Percentiles rank a stretch among this genome's conserved stretches.
phyloP scores from a whole-genome alignment of 2,329 filamentous ascomycete species.

The Stachybotrys elegans region DNA sequence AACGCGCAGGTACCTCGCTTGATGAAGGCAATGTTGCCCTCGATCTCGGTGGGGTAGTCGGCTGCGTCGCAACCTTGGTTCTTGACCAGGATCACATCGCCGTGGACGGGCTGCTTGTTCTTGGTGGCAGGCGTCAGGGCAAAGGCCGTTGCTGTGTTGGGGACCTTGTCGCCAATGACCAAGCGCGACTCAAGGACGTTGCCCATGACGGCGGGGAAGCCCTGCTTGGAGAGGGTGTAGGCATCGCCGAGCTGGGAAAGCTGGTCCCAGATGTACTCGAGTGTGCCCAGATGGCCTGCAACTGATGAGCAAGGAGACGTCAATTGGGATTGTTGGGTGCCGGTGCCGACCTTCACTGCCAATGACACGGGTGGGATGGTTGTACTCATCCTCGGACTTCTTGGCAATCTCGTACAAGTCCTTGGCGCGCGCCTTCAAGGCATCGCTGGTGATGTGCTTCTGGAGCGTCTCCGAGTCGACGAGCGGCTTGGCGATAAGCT shows the following conservation, averaged over 20 bases:
- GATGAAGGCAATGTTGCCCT: slow-evolving; percentile 65
- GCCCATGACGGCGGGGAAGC: slow-evolving; percentile 58
- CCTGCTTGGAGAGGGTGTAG: slow-evolving; percentile 59
- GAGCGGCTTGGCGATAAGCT: slow-evolving; percentile 28
- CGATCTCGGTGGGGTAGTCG: slow-evolving; percentile 57
- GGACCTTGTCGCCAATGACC: slow-evolving; percentile 47
- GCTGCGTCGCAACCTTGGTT: slow-evolving; percentile 58
- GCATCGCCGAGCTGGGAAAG: slow-evolving; percentile 52
- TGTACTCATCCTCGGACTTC: slow-evolving; percentile 53
- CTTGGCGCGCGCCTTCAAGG: slow-evolving; percentile 54
- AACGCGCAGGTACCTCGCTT: slow-evolving; percentile 67
- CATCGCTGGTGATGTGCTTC: slow-evolving; percentile 47
- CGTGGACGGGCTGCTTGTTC: slow-evolving; percentile 53
- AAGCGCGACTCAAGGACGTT: slow-evolving; percentile 55
- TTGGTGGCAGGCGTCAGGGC: slow-evolving; percentile 62
- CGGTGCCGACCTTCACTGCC: slow-evolving; percentile 54
- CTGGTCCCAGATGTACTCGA: slow-evolving; percentile 56
- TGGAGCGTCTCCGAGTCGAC: slow-evolving; percentile 53
- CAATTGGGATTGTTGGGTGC: slow-evolving; percentile 2
- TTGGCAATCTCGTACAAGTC: slow-evolving; percentile 59
- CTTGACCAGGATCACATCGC: slow-evolving; percentile 52
- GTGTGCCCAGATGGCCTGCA: slow-evolving; percentile 56
- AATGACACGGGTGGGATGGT: slow-evolving; percentile 66
- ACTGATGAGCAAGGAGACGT: slow-evolving; percentile 7
- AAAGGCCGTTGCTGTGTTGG: slow-evolving; percentile 50